Conservation (phyloP, 768 basidiomycete genomes). For the Strobilomyces dryophilus region DNA sequence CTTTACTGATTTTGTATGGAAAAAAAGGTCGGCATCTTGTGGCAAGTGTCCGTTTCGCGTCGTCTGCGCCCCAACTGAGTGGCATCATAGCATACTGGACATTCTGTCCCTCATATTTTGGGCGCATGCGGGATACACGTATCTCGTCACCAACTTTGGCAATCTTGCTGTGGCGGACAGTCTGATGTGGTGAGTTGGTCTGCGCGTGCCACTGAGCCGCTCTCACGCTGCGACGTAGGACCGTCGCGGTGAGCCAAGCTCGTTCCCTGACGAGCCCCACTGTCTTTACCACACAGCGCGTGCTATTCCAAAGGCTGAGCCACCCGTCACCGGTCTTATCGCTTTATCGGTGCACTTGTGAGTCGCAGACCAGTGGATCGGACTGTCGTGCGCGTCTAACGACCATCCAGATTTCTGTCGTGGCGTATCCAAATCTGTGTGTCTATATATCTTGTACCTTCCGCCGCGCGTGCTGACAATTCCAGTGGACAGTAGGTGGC, state of each 20-base stretch:
- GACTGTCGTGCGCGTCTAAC: not conserved
- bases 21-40: not conserved
- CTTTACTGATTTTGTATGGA: not conserved
- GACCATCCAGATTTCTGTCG: not conserved
- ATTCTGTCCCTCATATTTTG: not conserved
- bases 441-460: not conserved
- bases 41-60: not conserved
- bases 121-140: not conserved
- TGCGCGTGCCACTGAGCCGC: not conserved
- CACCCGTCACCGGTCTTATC: not conserved
- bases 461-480: not conserved
- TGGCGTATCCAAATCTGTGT: constrained; percentile 4
- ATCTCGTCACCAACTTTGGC: not conserved
- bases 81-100: not conserved
- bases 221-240: not conserved
- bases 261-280: not conserved
- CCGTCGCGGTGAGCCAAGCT: not conserved
- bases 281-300: not conserved
- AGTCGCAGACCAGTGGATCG: not conserved
- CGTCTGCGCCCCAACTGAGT: not conserved
- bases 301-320: not conserved
- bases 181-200: not conserved
- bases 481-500: constrained; percentile 1
- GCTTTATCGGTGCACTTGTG: constrained; percentile 3
- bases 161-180: not conserved